Evolutionary conservation across 1,139 yeast genomes (phyloP).

Genomic region (Sugiyamaella neomexicana): DNA sequence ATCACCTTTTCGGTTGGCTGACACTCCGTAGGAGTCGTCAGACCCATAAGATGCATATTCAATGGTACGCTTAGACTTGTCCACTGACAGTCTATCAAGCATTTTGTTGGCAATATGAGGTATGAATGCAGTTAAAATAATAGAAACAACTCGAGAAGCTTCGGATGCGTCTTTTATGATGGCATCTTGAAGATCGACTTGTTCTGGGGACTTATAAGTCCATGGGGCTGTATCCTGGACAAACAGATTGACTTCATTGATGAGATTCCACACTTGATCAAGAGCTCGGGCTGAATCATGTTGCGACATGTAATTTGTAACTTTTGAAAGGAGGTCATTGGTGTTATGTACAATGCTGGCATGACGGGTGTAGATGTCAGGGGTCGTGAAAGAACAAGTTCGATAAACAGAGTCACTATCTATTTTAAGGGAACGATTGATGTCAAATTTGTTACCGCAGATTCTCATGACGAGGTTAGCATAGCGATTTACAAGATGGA

Average conservation of each 20-base stretch:
- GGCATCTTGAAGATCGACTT: slow-evolving; percentile 37
- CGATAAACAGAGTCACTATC: slow-evolving; percentile 13
- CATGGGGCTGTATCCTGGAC: slow-evolving; percentile 59
- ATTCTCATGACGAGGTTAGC: slow-evolving; percentile 76
- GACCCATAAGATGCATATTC: slow-evolving; percentile 48
- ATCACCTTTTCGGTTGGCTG: slow-evolving; percentile 47
- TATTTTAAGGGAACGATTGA: slow-evolving; percentile 37
- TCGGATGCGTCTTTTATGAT: slow-evolving; percentile 70
- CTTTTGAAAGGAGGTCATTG: slow-evolving; percentile 38
- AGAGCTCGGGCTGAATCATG: slow-evolving; percentile 64
- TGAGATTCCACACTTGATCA: slow-evolving; percentile 56
- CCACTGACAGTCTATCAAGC: slow-evolving; percentile 65
- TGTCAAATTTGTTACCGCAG: slow-evolving; percentile 67
- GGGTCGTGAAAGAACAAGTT: slow-evolving; percentile 19
- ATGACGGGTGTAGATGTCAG: slow-evolving; percentile 11
- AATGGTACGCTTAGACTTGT: slow-evolving; percentile 43
- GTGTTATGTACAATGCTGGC: slow-evolving; percentile 33
- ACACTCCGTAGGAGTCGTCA: slow-evolving; percentile 51
- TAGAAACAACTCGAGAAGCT: slow-evolving; percentile 63
- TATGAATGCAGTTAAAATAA: slow-evolving; percentile 68
- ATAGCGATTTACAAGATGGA: slow-evolving; percentile 70
- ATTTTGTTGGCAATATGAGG: slow-evolving; percentile 61
- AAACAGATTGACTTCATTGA: slow-evolving; percentile 63
- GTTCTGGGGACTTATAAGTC: slow-evolving; percentile 36
- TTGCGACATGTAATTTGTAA: slow-evolving; percentile 47